phyloP scores from a whole-genome alignment of 805 yeast genomes.

The Phaffomyces opuntiae region DNA sequence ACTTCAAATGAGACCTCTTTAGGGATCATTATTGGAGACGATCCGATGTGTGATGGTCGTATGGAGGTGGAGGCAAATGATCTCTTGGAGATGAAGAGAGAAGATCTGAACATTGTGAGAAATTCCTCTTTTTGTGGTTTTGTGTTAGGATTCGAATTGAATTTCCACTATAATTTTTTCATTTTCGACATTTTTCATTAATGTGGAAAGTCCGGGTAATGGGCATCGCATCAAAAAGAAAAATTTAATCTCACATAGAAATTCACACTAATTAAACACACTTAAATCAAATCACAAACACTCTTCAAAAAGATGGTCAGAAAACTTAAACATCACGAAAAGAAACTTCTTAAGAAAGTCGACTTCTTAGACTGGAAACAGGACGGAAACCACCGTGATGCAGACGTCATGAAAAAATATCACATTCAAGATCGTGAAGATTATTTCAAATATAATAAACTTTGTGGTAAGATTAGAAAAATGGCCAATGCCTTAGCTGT shows the following conservation, averaged over 20 bases:
- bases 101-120: too few species aligned
- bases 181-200: too few species aligned
- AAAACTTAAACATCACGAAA: constrained; percentile 89
- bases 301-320: constrained; percentile 55
- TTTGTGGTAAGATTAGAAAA: constrained; percentile 88
- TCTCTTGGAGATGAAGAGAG: constrained; percentile 14
- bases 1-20: constrained; percentile 48
- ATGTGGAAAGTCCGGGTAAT: constrained; percentile 1
- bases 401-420: constrained; percentile 93
- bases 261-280: too few species aligned
- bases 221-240: constrained; percentile 2
- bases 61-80: constrained; percentile 27
- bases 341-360: constrained; percentile 88
- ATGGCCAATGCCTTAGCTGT: constrained; percentile 80
- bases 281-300: not conserved
- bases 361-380: constrained; percentile 98
- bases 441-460: constrained; percentile 85
- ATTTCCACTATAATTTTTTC: too few species aligned
- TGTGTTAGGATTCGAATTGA: too few species aligned
- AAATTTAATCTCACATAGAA: not conserved
- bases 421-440: constrained; percentile 94
- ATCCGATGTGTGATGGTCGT: constrained; percentile 65
- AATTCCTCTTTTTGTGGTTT: too few species aligned
- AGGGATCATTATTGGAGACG: constrained; percentile 64
- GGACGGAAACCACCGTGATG: constrained; percentile 90